Percentiles rank a stretch among this genome's conserved stretches.
Conservation (phyloP, 768 basidiomycete genomes). For the Pholiota molesta region DNA sequence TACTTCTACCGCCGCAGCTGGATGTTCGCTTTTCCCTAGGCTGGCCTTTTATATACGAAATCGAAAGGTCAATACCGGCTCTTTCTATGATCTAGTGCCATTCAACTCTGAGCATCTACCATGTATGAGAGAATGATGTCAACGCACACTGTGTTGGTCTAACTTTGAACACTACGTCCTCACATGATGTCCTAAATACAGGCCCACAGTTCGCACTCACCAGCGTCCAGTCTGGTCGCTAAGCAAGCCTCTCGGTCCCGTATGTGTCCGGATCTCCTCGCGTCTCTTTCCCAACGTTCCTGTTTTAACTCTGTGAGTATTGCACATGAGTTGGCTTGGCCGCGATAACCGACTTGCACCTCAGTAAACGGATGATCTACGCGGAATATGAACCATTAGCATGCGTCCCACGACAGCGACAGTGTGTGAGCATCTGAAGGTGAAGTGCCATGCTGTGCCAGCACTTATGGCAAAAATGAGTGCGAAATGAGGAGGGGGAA, state of each 20-base stretch:
- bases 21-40: background rate
- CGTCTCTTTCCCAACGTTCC: background rate
- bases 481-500: background rate
- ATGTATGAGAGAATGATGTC: background rate
- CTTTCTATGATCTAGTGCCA: background rate
- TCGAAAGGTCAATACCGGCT: too few relatives aligned
- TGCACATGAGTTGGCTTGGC: background rate
- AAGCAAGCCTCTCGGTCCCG: background rate
- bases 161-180: background rate
- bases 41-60: background rate
- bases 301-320: background rate
- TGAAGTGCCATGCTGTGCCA: background rate
- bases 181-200: background rate
- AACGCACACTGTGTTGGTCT: background rate
- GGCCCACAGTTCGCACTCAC: background rate
- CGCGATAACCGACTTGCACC: background rate
- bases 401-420: background rate
- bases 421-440: background rate
- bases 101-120: background rate
- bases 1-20: constrained; percentile 2
- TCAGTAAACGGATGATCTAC: background rate
- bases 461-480: background rate
- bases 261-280: background rate
- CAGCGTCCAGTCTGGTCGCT: background rate
- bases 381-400: background rate